Evolutionary conservation across 1,139 yeast genomes (phyloP), one percentile per base, ranked within the genome.

Genomic region (Sugiyamaella neomexicana): DNA sequence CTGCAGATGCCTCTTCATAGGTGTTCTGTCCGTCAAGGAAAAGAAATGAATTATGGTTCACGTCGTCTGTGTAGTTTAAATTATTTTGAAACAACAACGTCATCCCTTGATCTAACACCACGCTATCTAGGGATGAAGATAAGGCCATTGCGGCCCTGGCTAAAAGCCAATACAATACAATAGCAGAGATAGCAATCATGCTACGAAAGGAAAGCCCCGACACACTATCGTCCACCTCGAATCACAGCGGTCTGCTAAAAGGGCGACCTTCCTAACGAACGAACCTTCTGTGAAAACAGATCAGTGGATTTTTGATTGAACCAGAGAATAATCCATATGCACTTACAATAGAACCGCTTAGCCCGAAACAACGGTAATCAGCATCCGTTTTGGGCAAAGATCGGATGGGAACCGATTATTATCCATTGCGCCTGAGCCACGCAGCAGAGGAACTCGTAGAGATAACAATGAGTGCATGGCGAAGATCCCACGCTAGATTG

Each of bases 1-100:
- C 50, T 31, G 43, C 50, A 8, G 50, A 46, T 39, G 50, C 50
- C 23, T 37, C 39, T 16, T 46, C 44, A n/a, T 46, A 39, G 31
- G 31, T 46, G 17, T 45, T 45, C 9, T 31, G 15, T 8, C 44
- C 44, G 16, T 46, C 50, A 6, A 46, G 43, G 38, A 46, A 38
- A 29, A 46, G 13, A 17, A 39, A 38, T 9, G 44, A 38, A 15
- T 27, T 46, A 36, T 46, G 50, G 16, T 46, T 46, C 13, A 46
- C 43, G 29, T 46, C 50, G 31, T 46, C 50, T 5, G 43, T 46
- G 17, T 29, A 38, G 38, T 46, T 46, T 46, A 46, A 17, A 37
- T 46, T 46, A 25, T 46, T 46, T 16, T 46, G 50, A 27, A 38
- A 46, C n/a, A 46, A 38, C 16, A 46, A 17, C 13, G 37, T 46